Conservation (phyloP, 2,329 filamentous ascomycete genomes). For the Parastagonospora nodorum region DNA sequence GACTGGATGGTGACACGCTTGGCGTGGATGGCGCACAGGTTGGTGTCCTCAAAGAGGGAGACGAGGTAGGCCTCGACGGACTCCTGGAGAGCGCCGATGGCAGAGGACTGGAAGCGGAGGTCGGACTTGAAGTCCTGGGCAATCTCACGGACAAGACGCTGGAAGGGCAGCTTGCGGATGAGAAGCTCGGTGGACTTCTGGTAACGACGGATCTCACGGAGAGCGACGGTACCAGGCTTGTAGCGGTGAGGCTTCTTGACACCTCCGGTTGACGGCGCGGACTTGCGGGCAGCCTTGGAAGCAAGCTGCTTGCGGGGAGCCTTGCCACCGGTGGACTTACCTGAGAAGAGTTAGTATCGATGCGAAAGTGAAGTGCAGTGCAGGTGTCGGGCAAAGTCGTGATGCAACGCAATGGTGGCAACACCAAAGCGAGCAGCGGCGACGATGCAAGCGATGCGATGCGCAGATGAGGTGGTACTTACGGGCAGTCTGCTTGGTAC, state of each 20-base stretch:
- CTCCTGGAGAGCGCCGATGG: conserved; percentile 97
- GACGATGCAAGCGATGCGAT: conserved; percentile 26
- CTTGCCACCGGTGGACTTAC: conserved; percentile 77
- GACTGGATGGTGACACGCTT: conserved; percentile 99
- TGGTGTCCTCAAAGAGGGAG: conserved; percentile 97
- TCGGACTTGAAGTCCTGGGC: conserved; percentile 68
- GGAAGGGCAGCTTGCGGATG: conserved; percentile 78
- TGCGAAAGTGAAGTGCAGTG: conserved; percentile 13
- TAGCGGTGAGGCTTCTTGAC: conserved; percentile 63
- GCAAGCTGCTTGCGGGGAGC: conserved; percentile 92
- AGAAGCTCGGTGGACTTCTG: conserved; percentile 89
- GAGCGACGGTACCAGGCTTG: conserved; percentile 72
- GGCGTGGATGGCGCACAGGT: conserved; percentile 97
- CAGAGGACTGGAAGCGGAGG: conserved; percentile 94
- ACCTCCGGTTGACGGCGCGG: conserved; percentile 88
- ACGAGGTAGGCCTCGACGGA: conserved; percentile 98
- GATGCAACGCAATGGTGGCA: conserved; percentile 21
- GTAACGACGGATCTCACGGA: conserved; percentile 89
- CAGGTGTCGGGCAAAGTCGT: conserved; percentile 15
- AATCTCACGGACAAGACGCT: conserved; percentile 79
- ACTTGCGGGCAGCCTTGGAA: conserved; percentile 99
- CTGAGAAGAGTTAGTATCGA: conserved; percentile 51
- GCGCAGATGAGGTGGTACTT: conserved; percentile 43
- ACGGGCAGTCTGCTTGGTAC: conserved; percentile 63
- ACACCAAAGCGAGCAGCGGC: conserved; percentile 16